A percentile compares a stretch with the other conserved stretches of the same genome.
phyloP scores from a whole-genome alignment of 2,329 filamentous ascomycete genomes.

The Metarhizium rileyi region DNA sequence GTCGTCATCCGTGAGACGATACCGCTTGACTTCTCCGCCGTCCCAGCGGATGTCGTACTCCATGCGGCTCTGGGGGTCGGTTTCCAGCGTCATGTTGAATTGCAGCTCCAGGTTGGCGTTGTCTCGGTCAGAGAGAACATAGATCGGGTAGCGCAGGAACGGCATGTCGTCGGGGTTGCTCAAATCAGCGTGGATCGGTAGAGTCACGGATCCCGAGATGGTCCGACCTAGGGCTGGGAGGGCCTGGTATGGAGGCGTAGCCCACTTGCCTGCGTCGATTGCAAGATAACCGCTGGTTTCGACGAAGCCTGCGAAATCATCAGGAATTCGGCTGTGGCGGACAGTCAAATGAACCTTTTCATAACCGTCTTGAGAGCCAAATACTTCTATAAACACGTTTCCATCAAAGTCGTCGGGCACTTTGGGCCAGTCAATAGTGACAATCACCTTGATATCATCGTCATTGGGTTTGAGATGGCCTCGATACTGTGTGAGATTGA shows the following conservation, averaged over 20 bases:
- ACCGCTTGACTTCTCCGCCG: constrained; percentile 22
- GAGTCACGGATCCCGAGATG: constrained; percentile 13
- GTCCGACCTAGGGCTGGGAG: constrained; percentile 22
- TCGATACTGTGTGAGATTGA: constrained; percentile 18
- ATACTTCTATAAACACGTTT: constrained; percentile 27
- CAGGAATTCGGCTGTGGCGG: constrained; percentile 16
- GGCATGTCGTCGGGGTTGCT: constrained; percentile 10
- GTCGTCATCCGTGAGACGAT: constrained; percentile 21
- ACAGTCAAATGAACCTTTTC: constrained; percentile 23
- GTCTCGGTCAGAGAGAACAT: constrained; percentile 17
- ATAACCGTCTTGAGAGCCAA: constrained; percentile 26
- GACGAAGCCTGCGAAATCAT: constrained; percentile 24
- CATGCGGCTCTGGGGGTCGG: constrained; percentile 38
- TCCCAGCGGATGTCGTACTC: constrained; percentile 40
- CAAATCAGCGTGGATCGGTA: constrained; percentile 10
- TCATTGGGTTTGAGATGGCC: constrained; percentile 22
- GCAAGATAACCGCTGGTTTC: constrained; percentile 24
- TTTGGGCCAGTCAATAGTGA: constrained; percentile 23
- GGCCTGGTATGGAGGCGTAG: constrained; percentile 14
- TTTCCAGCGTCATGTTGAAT: constrained; percentile 35
- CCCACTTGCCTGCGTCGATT: constrained; percentile 21
- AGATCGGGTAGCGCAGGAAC: constrained; percentile 21
- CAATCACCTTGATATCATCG: constrained; percentile 19
- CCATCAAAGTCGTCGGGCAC: constrained; percentile 31
- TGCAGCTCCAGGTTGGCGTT: constrained; percentile 21